Evolutionary conservation across 768 basidiomycete species (phyloP).

Genomic region (Krasilnikovozyma curviuscula): DNA sequence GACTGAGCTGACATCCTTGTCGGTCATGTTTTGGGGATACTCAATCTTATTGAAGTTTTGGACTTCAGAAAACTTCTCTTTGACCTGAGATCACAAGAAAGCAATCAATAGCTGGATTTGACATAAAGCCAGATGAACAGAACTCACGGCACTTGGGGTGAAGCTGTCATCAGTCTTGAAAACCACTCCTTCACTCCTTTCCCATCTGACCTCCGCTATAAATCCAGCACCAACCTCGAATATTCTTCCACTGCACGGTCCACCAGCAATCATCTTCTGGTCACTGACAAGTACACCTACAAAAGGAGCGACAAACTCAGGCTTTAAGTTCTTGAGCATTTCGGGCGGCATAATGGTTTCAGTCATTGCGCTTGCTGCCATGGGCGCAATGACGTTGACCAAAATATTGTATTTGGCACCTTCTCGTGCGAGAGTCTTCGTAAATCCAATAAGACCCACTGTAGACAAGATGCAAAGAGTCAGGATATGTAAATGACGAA

Average conservation of each 20-base stretch:
- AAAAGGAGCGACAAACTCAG: conserved; percentile 80
- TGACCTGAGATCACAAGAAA: conserved; percentile 35
- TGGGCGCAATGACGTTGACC: conserved; percentile 11
- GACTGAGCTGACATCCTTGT: conserved; percentile 34
- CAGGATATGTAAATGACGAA: too few relatives aligned
- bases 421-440: conserved; percentile 78
- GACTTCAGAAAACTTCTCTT: conserved; percentile 61
- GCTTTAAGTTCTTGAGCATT: conserved; percentile 32
- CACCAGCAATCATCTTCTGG: conserved; percentile 46
- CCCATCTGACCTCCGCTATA: conserved; percentile 79
- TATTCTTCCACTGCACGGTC: conserved; percentile 26
- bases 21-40: conserved; percentile 47
- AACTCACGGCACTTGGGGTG: conserved; percentile 73
- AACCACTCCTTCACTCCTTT: conserved; percentile 58
- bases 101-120: not conserved
- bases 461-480: too few relatives aligned
- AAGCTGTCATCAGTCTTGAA: conserved; percentile 80
- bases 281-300: conserved; percentile 63
- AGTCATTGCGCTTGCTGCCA: conserved; percentile 3
- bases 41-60: conserved; percentile 49
- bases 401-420: conserved; percentile 51
- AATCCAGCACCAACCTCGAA: conserved; percentile 91
- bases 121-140: not conserved
- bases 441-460: conserved; percentile 76
- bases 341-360: conserved; percentile 8